Evolutionary conservation across 2,329 filamentous ascomycete genomes (phyloP).

Genomic region (Aspergillus latus): DNA sequence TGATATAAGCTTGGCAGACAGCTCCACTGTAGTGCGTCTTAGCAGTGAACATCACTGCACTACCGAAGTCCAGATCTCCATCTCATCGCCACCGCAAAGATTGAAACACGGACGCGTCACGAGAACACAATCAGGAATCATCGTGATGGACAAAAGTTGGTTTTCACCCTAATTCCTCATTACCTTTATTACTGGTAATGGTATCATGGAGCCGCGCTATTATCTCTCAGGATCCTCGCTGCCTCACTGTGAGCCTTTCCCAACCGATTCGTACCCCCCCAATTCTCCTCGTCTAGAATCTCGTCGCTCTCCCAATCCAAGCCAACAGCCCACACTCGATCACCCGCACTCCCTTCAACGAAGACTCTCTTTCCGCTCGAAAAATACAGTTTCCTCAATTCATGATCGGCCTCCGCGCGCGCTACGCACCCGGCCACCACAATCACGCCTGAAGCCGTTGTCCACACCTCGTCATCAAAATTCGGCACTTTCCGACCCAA

Average conservation of each 20-base stretch:
- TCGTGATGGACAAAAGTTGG: neutral
- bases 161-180: neutral
- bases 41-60: neutral
- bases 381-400: constrained; percentile 10
- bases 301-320: constrained; percentile 14
- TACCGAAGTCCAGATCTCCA: neutral
- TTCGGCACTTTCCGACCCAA: constrained; percentile 9
- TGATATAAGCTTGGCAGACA: neutral
- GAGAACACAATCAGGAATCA: neutral
- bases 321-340: constrained; percentile 16
- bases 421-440: constrained; percentile 15
- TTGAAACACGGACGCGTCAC: neutral
- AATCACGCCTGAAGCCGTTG: constrained; percentile 4
- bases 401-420: constrained; percentile 13
- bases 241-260: constrained; percentile 14
- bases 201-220: neutral
- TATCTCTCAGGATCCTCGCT: neutral
- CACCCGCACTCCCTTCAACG: constrained; percentile 14
- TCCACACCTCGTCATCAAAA: constrained; percentile 12
- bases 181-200: neutral
- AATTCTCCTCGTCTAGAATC: constrained; percentile 15
- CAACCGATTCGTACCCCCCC: constrained; percentile 15
- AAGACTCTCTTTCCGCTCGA: constrained; percentile 1
- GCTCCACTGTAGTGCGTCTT: neutral
- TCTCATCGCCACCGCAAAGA: neutral